Percentiles rank a stretch among this genome's conserved stretches.
These are phyloP conservation scores for Beauveria sp. DNA, from an alignment of 2,329 filamentous ascomycete species.

Conservation along the genomic window DNA sequence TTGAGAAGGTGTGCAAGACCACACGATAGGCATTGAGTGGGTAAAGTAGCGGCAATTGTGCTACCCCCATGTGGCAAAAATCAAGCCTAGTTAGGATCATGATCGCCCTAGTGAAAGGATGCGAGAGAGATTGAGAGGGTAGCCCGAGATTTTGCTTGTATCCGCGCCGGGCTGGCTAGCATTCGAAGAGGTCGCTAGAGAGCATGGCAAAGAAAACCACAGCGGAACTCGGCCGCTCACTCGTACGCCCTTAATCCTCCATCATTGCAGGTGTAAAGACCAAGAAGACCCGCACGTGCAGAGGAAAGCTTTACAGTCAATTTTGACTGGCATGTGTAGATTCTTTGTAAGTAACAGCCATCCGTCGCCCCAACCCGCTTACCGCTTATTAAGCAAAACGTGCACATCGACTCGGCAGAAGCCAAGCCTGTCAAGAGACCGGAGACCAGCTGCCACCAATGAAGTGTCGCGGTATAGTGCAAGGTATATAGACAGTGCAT, in stretches of 20 bases:
- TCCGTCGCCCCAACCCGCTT: too few relatives aligned
- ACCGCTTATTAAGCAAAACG: too few relatives aligned
- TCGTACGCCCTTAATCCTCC: too few relatives aligned
- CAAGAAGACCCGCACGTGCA: too few relatives aligned
- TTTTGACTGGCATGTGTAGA: too few relatives aligned
- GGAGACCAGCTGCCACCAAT: slow-evolving; percentile 19
- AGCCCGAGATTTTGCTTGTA: not conserved
- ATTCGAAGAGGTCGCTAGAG: not conserved
- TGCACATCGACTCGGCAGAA: too few relatives aligned
- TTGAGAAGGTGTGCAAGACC: not conserved
- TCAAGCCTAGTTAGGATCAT: not conserved
- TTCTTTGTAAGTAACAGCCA: too few relatives aligned
- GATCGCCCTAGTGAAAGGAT: not conserved
- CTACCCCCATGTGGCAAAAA: not conserved
- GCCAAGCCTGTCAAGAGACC: slow-evolving; percentile 20
- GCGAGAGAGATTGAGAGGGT: not conserved
- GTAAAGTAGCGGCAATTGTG: not conserved
- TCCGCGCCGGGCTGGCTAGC: not conserved
- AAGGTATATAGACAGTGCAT: not conserved
- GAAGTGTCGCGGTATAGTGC: not conserved
- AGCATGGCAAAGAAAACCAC: too few relatives aligned
- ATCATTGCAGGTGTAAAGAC: too few relatives aligned
- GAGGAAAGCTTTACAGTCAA: not conserved
- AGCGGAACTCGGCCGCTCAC: too few relatives aligned
- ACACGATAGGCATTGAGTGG: not conserved